Conservation (phyloP, 2,329 filamentous ascomycete genomes). For the Biscogniauxia mediterranea region DNA sequence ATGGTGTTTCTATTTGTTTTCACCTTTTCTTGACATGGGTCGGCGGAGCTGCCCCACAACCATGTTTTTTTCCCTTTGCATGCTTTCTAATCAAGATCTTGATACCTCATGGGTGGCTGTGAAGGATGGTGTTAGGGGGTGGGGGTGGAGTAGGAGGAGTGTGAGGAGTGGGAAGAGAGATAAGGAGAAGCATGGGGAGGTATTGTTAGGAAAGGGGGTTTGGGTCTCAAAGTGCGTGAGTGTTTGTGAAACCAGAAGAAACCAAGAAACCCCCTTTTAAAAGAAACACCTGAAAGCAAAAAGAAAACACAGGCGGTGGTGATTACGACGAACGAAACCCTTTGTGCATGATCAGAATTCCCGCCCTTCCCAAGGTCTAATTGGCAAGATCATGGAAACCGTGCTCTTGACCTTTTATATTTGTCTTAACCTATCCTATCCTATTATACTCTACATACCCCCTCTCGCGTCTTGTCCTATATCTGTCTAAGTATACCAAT, state of each 20-base stretch:
- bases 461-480: no score
- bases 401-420: background rate
- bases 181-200: background rate
- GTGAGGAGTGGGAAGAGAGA: background rate
- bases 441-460: no score
- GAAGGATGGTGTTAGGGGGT: conserved; percentile 1
- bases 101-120: conserved; percentile 4
- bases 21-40: conserved; percentile 4
- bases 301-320: background rate
- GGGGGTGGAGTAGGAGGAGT: background rate
- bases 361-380: background rate
- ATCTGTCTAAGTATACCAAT: background rate
- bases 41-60: conserved; percentile 9
- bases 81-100: conserved; percentile 10
- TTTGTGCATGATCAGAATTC: background rate
- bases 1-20: conserved; percentile 1
- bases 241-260: no score
- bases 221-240: background rate
- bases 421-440: background rate
- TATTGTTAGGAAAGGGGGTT: background rate
- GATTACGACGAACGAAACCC: background rate
- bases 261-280: no score
- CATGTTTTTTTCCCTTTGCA: conserved; percentile 14
- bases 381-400: background rate
- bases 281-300: background rate